Evolutionary conservation across 306 rosid genomes (phyloP).

Genomic region (Acacia confusa): DNA sequence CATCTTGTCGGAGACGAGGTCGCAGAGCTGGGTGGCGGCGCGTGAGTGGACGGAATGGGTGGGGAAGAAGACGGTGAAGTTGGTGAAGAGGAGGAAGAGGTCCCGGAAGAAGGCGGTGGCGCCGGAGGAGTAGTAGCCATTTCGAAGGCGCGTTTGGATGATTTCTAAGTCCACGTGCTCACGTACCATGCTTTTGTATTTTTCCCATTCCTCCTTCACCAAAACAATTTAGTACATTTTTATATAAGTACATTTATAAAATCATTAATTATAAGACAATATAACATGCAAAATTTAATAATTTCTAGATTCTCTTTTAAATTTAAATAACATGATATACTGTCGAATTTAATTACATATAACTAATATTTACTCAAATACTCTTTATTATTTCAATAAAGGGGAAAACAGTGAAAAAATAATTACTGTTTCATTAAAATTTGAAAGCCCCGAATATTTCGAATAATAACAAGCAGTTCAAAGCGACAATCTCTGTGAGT

Average conservation of each 20-base stretch:
- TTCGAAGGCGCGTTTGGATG: constrained; percentile 48
- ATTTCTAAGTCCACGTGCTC: constrained; percentile 70
- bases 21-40: constrained; percentile 48
- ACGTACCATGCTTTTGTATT: constrained; percentile 51
- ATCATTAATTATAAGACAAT: too few species aligned
- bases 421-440: neutral
- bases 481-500: neutral
- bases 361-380: neutral
- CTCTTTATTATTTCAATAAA: neutral
- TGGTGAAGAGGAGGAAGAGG: constrained; percentile 64
- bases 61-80: constrained; percentile 60
- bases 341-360: neutral
- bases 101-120: constrained; percentile 54
- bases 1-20: constrained; percentile 42
- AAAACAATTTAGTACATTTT: neutral
- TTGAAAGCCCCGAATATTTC: neutral
- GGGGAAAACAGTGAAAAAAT: neutral
- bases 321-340: neutral
- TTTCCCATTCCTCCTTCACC: constrained; percentile 48
- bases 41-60: constrained; percentile 47
- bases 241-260: neutral
- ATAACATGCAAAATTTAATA: neutral
- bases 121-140: constrained; percentile 54
- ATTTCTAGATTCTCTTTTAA: neutral
- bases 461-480: neutral